Evolutionary conservation across 306 rosid genomes (phyloP).

Genomic region (Benincasa hispida): DNA sequence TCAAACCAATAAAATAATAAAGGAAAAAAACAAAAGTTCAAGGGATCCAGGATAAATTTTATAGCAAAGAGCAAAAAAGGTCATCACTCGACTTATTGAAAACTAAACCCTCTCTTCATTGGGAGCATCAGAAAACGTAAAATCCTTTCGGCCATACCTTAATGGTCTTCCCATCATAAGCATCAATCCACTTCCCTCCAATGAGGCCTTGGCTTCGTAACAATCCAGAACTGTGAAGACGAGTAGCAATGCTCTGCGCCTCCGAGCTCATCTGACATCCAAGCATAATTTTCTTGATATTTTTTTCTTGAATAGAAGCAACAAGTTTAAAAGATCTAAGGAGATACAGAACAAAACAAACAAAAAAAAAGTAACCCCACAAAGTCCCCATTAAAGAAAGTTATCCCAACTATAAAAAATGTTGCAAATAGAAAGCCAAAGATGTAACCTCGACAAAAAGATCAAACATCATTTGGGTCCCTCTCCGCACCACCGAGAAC

Average conservation of each 20-base stretch:
- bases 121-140: background rate
- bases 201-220: slow-evolving; percentile 83
- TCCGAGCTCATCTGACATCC: slow-evolving; percentile 54
- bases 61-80: background rate
- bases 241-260: slow-evolving; percentile 36
- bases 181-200: slow-evolving; percentile 84
- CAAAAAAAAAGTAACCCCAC: too few relatives aligned
- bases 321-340: too few relatives aligned
- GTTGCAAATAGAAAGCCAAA: too few relatives aligned
- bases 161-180: slow-evolving; percentile 73
- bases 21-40: background rate
- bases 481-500: too few relatives aligned
- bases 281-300: background rate
- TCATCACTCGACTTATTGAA: background rate
- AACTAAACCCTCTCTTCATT: background rate
- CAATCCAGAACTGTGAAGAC: slow-evolving; percentile 55
- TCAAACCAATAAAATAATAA: background rate
- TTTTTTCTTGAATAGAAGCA: too few relatives aligned
- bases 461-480: too few relatives aligned
- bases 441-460: too few relatives aligned
- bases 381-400: too few relatives aligned
- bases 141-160: slow-evolving; percentile 30
- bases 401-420: too few relatives aligned
- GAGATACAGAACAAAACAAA: too few relatives aligned
- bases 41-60: background rate